These are phyloP conservation scores for Pterulicium gracile DNA, from an alignment of 1,284 basidiomycete species.

Conservation along the genomic window DNA sequence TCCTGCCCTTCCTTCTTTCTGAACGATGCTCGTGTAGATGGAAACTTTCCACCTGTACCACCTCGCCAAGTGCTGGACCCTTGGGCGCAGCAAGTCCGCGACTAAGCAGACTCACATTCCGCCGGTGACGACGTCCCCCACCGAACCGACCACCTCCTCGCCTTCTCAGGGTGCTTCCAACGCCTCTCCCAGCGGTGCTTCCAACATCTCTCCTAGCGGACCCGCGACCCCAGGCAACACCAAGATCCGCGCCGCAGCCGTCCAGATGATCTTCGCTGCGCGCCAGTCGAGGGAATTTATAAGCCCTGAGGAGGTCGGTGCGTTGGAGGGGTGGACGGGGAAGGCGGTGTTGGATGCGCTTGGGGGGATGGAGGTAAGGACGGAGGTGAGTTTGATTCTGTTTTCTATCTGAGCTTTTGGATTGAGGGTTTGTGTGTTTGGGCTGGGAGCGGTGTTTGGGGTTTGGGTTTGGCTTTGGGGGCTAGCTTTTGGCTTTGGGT, in stretches of 20 bases:
- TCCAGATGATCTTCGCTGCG: conserved; percentile 80
- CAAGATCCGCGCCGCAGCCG: conserved; percentile 66
- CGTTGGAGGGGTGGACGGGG: conserved; percentile 60
- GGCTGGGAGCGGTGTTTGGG: too few species aligned
- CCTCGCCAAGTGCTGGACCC: conserved; percentile 53
- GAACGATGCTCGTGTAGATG: conserved; percentile 40
- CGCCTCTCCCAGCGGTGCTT: conserved; percentile 25
- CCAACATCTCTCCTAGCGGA: conserved; percentile 16
- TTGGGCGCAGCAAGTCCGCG: too few species aligned
- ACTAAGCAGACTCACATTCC: too few species aligned
- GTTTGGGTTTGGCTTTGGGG: too few species aligned
- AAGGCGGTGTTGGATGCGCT: conserved; percentile 20
- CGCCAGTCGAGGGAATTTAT: conserved; percentile 71
- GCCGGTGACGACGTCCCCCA: too few species aligned
- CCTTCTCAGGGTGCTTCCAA: conserved; percentile 12
- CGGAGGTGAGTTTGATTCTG: not conserved
- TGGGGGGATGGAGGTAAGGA: not conserved
- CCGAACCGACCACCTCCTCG: conserved; percentile 12
- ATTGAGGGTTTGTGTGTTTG: too few species aligned
- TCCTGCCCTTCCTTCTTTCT: conserved; percentile 4
- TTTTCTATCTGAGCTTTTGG: not conserved
- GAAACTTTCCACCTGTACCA: conserved; percentile 74
- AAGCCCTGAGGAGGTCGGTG: conserved; percentile 52
- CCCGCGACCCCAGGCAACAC: conserved; percentile 20
- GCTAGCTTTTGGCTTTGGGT: too few species aligned